phyloP scores from a whole-genome alignment of 2,329 filamentous ascomycete species.

The Clonostachys solani region DNA sequence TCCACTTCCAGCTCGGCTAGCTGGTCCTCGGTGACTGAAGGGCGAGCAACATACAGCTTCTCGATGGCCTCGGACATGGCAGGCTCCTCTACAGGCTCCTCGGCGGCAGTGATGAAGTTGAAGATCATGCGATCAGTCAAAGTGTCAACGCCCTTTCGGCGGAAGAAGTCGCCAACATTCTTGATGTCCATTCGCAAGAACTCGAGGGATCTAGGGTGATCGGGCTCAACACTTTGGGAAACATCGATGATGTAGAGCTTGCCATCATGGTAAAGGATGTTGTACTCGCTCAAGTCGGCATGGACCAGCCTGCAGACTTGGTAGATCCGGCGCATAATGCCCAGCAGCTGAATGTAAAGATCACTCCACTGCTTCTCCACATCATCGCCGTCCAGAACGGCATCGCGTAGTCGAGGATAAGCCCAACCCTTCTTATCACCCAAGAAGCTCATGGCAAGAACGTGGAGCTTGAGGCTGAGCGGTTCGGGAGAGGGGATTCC shows the following conservation, averaged over 20 bases:
- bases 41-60: slow-evolving; percentile 57
- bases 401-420: slow-evolving; percentile 84
- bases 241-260: slow-evolving; percentile 94
- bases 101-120: slow-evolving; percentile 68
- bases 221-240: slow-evolving; percentile 94
- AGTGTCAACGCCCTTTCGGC: slow-evolving; percentile 75
- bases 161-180: slow-evolving; percentile 92
- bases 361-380: slow-evolving; percentile 68
- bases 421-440: slow-evolving; percentile 84
- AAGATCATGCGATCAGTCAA: slow-evolving; percentile 78
- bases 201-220: slow-evolving; percentile 87
- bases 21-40: slow-evolving; percentile 42
- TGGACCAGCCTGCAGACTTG: slow-evolving; percentile 90
- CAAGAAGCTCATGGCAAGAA: slow-evolving; percentile 91
- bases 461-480: slow-evolving; percentile 84
- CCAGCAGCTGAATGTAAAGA: slow-evolving; percentile 79
- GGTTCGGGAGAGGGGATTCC: slow-evolving; percentile 91
- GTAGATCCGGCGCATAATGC: slow-evolving; percentile 90
- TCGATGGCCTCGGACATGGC: slow-evolving; percentile 60
- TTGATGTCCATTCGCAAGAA: slow-evolving; percentile 99
- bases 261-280: slow-evolving; percentile 81
- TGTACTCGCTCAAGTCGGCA: slow-evolving; percentile 97
- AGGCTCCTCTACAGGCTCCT: slow-evolving; percentile 57
- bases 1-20: slow-evolving; percentile 67
- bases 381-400: slow-evolving; percentile 66